These are phyloP conservation scores for Endocarpon pusillum DNA, from an alignment of 495 filamentous ascomycete genomes.

Conservation along the genomic window DNA sequence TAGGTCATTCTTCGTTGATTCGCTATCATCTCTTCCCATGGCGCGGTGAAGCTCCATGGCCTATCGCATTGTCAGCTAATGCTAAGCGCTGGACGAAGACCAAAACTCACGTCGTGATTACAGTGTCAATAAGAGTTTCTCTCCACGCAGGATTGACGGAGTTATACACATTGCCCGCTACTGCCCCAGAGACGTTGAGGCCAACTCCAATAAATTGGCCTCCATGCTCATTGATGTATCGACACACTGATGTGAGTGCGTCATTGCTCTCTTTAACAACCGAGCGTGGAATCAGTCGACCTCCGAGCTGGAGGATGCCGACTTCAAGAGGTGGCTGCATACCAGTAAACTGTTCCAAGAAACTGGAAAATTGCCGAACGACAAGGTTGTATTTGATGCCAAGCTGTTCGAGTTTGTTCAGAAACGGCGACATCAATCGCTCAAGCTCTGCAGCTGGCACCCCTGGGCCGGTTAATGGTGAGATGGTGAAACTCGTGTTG, in stretches of 20 bases:
- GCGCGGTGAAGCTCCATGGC: conserved; percentile 24
- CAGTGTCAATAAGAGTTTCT: conserved; percentile 28
- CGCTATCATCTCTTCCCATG: conserved; percentile 20
- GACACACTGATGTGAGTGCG: conserved; percentile 21
- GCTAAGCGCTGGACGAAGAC: conserved; percentile 6
- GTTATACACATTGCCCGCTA: conserved; percentile 32
- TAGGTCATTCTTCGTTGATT: conserved; percentile 24
- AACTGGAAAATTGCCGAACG: background rate
- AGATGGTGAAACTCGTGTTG: conserved; percentile 27
- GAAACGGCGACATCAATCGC: conserved; percentile 17
- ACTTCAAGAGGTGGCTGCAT: conserved; percentile 27
- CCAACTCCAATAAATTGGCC: conserved; percentile 28
- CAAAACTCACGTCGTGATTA: conserved; percentile 16
- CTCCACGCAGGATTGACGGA: conserved; percentile 43
- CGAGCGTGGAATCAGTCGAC: conserved; percentile 37
- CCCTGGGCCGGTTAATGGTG: conserved; percentile 22
- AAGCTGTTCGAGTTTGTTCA: conserved; percentile 9
- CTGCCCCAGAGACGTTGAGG: conserved; percentile 21
- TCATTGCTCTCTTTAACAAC: conserved; percentile 32
- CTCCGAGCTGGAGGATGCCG: conserved; percentile 34
- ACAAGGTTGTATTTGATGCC: background rate
- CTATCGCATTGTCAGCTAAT: too few relatives aligned
- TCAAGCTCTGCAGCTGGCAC: conserved; percentile 15
- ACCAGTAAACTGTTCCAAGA: conserved; percentile 1
- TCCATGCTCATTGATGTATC: conserved; percentile 24